Evolutionary conservation across 1,284 basidiomycete species (phyloP).

Genomic region (Ganoderma multipileum): DNA sequence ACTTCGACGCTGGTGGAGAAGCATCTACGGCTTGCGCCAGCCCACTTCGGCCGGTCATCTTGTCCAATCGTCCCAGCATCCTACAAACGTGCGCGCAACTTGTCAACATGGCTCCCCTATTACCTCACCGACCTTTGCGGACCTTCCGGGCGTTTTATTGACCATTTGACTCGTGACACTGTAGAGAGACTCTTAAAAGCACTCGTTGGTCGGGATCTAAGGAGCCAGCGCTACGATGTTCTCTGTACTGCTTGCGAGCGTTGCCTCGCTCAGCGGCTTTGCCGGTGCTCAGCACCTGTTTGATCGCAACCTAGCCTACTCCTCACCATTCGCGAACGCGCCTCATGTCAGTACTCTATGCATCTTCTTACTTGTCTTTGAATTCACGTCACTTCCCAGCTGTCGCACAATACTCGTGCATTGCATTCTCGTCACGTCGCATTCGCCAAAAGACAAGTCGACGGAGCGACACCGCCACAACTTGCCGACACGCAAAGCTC

Average conservation of each 20-base stretch:
- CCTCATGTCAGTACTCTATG: constrained; percentile 43
- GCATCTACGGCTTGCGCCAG: neutral
- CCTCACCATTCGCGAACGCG: constrained; percentile 53
- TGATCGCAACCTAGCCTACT: constrained; percentile 55
- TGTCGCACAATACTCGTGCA: constrained; percentile 47
- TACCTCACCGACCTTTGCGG: neutral
- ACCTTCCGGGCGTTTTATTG: neutral
- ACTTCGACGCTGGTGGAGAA: neutral
- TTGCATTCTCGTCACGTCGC: constrained; percentile 49
- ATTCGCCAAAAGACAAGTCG: constrained; percentile 46
- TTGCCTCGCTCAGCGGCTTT: constrained; percentile 21
- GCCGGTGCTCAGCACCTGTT: constrained; percentile 42
- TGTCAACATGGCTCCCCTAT: neutral
- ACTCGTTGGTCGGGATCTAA: neutral
- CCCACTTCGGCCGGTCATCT: constrained; percentile 9
- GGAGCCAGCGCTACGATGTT: constrained; percentile 14
- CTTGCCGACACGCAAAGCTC: constrained; percentile 38
- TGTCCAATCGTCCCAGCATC: neutral
- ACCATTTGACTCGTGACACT: neutral
- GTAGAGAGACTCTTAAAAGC: neutral
- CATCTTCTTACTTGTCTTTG: neutral
- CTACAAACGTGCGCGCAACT: constrained; percentile 18
- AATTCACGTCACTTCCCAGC: constrained; percentile 35
- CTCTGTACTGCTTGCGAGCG: constrained; percentile 8
- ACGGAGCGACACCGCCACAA: constrained; percentile 1